Evolutionary conservation across 371 early-diverging fungal species (phyloP), one percentile per base, ranked within the genome.

Genomic region (Rhizopus stolonifer): DNA sequence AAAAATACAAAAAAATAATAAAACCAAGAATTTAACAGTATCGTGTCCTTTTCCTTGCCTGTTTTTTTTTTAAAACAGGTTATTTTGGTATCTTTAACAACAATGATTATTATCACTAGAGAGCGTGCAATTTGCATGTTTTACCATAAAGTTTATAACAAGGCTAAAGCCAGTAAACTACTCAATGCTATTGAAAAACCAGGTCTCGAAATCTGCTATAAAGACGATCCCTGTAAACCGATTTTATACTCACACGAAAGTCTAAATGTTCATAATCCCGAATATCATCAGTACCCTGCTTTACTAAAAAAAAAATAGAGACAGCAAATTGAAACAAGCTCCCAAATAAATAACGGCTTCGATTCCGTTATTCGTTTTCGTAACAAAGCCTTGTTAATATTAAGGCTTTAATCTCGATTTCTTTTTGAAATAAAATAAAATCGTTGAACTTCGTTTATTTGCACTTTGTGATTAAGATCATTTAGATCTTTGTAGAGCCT

Each of bases 191-290:
- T 51, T 46, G 58, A 51, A 31, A 39, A 57, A 50, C 49, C 43
- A 56, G 38, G 44, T 56, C 24, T 56, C 15, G 38, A 56, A 49
- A 49, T 56, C 43, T 56, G 19, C 21, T 56, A 56, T 56, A 45
- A 56, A 56, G 31, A 55, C 31, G 42, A 49, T 56, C 50, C 56
- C 29, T 56, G n/a, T 47, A 54, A 54, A 29, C 54, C 40, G 25
- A n/a, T 54, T 46, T 24, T 54, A 43, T 42, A 22, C 49, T 49
- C 49, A 49, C 32, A 33, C 26, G 8, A 14, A 49, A n/a, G 49
- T 49, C 38, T 49, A 49, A n/a, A n/a, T n/a, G 15, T 38, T 49
- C 24, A 39, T 49, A 25, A 39, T 38, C 39, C 39, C 38, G 49
- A 4, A 49, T 49, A 39, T 49, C 38, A 49, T 38, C 49, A 49